Conservation (phyloP, 805 yeast species). For the Kazachstania africana region DNA sequence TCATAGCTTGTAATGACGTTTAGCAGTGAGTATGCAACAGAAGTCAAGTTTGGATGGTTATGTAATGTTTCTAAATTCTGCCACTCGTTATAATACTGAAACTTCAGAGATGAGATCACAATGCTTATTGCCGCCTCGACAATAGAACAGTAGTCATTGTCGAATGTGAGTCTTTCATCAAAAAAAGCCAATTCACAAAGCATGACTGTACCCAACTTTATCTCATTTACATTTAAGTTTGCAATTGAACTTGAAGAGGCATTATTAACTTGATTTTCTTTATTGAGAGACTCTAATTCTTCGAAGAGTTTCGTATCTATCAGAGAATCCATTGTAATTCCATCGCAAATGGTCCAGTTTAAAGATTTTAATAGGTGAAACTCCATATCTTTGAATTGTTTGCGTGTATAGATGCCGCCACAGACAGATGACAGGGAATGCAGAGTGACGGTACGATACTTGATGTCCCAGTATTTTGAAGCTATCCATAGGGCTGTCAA, state of each 20-base stretch:
- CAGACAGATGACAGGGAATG: constrained; percentile 43
- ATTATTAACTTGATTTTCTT: constrained; percentile 27
- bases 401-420: constrained; percentile 44
- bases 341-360: constrained; percentile 54
- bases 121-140: constrained; percentile 42
- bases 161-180: constrained; percentile 45
- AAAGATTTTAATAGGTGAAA: constrained; percentile 50
- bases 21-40: constrained; percentile 12
- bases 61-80: constrained; percentile 10
- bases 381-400: constrained; percentile 56
- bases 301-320: constrained; percentile 43
- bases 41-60: constrained; percentile 19
- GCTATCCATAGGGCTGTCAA: constrained; percentile 87
- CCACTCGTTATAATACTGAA: constrained; percentile 10
- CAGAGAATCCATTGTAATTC: constrained; percentile 46
- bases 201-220: constrained; percentile 46
- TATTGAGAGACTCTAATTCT: constrained; percentile 42
- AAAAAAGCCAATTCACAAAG: constrained; percentile 58
- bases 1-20: constrained; percentile 11
- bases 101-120: constrained; percentile 34
- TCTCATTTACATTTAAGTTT: constrained; percentile 27
- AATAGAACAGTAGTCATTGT: constrained; percentile 33
- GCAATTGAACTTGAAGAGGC: constrained; percentile 4
- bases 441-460: constrained; percentile 48
- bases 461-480: constrained; percentile 60